Evolutionary conservation across 2,329 filamentous ascomycete genomes (phyloP), one percentile per base, ranked within the genome.

Genomic region (Fusarium zealandicum): DNA sequence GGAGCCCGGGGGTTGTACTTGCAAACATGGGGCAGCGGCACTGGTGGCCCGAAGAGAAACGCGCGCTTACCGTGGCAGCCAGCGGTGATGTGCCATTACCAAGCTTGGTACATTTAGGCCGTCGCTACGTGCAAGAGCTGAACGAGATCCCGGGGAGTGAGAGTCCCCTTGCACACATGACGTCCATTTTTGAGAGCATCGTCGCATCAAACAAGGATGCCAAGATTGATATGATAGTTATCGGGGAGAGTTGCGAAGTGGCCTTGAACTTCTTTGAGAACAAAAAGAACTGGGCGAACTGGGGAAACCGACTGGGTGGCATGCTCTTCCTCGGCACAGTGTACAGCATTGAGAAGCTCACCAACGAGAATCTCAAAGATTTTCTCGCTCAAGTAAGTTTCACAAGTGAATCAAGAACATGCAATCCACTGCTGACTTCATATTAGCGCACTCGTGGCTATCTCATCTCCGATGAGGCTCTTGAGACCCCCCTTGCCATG

Each of bases 21-120:
- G 84, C 91, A 38, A 97, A 96, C 69, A 79, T 85, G 4, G 91
- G 90, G 5, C 87, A 96, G 73, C 76, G 90, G 14, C 78, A 87
- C 65, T 97, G 91, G 87, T 90, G 89, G 71, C 84, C 89, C 33
- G 80, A 83, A 44, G 80, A 80, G 1, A 74, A 80, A 44, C 80
- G 82, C 41, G 79, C 85, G 0, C 77, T 96, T 56, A 89, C 84
- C 1, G 70, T 80, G 1, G 68, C 70, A 0, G 81, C 80, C 3
- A 89, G 88, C 78, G 69, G 77, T 7, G 79, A 78, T 2, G 74
- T 88, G 37, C 86, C 87, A 1, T 81, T 87, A 63, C 77, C 80
- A 51, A 89, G 84, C 40, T 80, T 86, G 3, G 85, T 87, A 10
- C 84, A 90, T 56, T 70, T 75, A 4, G 79, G 81, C 3, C 76